Conservation (phyloP, 208 protist species). For the Blechomonas ayalai region DNA sequence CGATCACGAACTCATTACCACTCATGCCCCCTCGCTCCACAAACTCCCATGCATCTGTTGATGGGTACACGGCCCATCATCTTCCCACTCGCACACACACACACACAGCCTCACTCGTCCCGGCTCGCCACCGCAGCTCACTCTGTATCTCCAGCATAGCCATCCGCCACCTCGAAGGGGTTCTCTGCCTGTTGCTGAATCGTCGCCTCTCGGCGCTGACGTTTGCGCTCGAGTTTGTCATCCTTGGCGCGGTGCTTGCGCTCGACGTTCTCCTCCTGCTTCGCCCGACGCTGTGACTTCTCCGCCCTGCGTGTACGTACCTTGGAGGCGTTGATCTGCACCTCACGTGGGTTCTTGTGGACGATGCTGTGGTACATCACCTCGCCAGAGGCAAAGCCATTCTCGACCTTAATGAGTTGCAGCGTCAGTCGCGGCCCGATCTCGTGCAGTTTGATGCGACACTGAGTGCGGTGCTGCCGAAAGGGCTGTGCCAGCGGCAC, state of each 20-base stretch:
- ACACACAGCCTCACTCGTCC: too few species aligned
- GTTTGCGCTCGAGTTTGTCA: conserved; percentile 58
- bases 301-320: conserved; percentile 58
- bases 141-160: conserved; percentile 48
- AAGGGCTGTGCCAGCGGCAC: conserved; percentile 82
- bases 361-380: conserved; percentile 74
- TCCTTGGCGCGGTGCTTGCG: conserved; percentile 42
- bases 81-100: too few species aligned
- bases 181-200: conserved; percentile 51
- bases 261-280: conserved; percentile 81
- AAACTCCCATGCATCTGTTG: too few species aligned
- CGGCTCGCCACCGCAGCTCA: too few species aligned
- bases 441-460: conserved; percentile 88
- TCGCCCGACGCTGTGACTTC: conserved; percentile 61
- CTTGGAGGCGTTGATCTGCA: conserved; percentile 59
- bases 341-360: conserved; percentile 56
- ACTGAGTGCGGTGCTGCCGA: conserved; percentile 81
- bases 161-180: conserved; percentile 68
- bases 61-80: too few species aligned
- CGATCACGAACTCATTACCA: too few species aligned
- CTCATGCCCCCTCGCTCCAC: too few species aligned
- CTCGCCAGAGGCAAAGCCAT: conserved; percentile 81
- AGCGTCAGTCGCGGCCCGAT: conserved; percentile 89
- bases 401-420: conserved; percentile 85
- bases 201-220: conserved; percentile 47